Conservation (phyloP, 345 rosid genomes). For the Diplotaxis tenuifolia region DNA sequence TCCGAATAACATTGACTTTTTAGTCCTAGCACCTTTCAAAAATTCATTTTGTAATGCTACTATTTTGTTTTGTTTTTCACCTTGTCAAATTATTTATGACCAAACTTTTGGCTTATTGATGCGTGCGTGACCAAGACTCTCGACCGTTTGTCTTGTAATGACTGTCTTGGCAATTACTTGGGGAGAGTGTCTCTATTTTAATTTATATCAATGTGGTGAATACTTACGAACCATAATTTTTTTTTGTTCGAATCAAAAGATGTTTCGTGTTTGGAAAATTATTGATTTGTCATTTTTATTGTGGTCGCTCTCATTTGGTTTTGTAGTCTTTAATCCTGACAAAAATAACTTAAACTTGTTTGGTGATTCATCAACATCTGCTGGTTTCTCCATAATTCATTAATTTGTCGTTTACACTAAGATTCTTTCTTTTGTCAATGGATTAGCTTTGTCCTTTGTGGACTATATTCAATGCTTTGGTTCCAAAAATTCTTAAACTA, state of each 20-base stretch:
- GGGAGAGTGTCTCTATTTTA: constrained; percentile 17
- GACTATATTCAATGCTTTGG: constrained; percentile 37
- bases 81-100: constrained; percentile 27
- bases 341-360: constrained; percentile 24
- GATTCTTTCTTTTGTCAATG: constrained; percentile 39
- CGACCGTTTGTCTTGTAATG: constrained; percentile 31
- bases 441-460: constrained; percentile 30
- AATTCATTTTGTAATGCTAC: not conserved
- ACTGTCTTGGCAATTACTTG: constrained; percentile 36
- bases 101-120: constrained; percentile 31
- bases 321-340: constrained; percentile 34
- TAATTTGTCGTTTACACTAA: constrained; percentile 32
- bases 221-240: not conserved
- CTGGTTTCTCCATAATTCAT: constrained; percentile 29
- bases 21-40: constrained; percentile 1
- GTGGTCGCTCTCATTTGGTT: constrained; percentile 13
- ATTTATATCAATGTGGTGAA: not conserved
- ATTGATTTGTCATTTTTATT: not conserved
- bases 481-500: constrained; percentile 8
- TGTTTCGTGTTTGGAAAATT: constrained; percentile 7
- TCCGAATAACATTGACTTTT: constrained; percentile 22
- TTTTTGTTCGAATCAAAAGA: not conserved
- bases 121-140: constrained; percentile 30
- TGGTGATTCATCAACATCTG: constrained; percentile 37
- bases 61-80: not conserved